Percentiles rank a stretch among this genome's conserved stretches.
These are phyloP conservation scores for Annulohypoxylon moriforme DNA, from an alignment of 495 filamentous ascomycete species.

Conservation along the genomic window DNA sequence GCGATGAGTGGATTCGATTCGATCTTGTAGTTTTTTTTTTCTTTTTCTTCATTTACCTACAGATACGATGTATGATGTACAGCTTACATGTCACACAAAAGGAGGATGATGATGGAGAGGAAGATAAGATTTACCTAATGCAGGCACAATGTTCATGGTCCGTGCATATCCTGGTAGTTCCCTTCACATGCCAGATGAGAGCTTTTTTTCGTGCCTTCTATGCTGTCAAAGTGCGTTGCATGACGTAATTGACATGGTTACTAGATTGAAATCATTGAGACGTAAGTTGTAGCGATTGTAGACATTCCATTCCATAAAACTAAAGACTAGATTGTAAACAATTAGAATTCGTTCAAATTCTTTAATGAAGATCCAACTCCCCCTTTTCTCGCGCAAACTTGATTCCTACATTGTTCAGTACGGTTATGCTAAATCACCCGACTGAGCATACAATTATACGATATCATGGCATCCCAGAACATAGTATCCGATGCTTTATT, in stretches of 20 bases:
- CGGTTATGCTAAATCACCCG: neutral
- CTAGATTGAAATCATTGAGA: conserved; percentile 28
- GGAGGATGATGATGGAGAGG: neutral
- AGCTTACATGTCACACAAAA: neutral
- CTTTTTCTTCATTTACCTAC: neutral
- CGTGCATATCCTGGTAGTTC: neutral
- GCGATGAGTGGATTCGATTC: neutral
- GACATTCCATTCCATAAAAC: neutral
- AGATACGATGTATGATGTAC: neutral
- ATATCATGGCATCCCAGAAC: conserved; percentile 20
- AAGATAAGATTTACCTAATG: conserved; percentile 13
- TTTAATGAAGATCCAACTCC: neutral
- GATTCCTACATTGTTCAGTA: neutral
- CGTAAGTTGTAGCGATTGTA: conserved; percentile 11
- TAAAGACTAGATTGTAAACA: neutral
- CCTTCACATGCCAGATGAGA: conserved; percentile 36
- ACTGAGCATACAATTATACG: neutral
- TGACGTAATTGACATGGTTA: conserved; percentile 38
- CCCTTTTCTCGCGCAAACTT: neutral
- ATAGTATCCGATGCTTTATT: conserved; percentile 3
- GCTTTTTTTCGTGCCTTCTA: neutral
- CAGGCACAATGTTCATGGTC: conserved; percentile 9
- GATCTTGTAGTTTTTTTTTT: neutral
- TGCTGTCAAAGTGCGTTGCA: neutral
- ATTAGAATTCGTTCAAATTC: conserved; percentile 14